Base-by-base conservation (phyloP, 2,329 filamentous ascomycete genomes). In the Eurotiales sp. region DNA sequence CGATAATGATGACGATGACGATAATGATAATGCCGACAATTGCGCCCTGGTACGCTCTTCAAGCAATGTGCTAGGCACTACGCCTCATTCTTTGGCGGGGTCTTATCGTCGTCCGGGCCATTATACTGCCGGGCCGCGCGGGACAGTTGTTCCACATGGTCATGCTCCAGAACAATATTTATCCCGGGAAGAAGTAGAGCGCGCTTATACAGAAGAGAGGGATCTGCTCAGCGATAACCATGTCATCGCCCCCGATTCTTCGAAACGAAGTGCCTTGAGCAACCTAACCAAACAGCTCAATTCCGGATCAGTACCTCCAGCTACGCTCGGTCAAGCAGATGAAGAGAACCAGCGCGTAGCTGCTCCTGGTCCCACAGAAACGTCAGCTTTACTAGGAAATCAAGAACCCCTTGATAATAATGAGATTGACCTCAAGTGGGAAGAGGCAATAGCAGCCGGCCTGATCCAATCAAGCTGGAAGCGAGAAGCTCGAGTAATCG, bases 391-490 rank as follows among this genome's bases (percentile, higher is more conserved):
- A 34, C 65, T 82, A 14, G 71, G 64, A 29, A 58, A 53, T 10
- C 60, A 64, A 49, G 71, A 71, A 15, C 76, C 77, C 57, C 73
- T 74, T 10, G 72, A 75, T 19, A 72, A 72, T 4, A 81, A 83
- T 41, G 76, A 80, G 46, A 75, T 91, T 46, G 82, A 86, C 59
- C 79, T 83, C 61, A 86, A 88, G 64, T 95, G 90, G 90, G 86
- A 92, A 56, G 87, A 90, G 55, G 92, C 91, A 0, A 87, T 96
- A 10, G 80, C 83, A 1, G 81, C 86, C 0, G 90, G 90, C 10
- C 81, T 84, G 63, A 91, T 97, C 58, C 85, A 86, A 48, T 96
- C 91, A 4, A 95, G 90, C 4, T 97, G 91, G 90, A 85, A 87
- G 68, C 83, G 91, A 56, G 92, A 97, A 75, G 78, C 87, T 37